A percentile compares a stretch with the other conserved stretches of the same genome.
Conservation (phyloP, 108 stramenopile species). For the Poteriospumella lacustris region DNA sequence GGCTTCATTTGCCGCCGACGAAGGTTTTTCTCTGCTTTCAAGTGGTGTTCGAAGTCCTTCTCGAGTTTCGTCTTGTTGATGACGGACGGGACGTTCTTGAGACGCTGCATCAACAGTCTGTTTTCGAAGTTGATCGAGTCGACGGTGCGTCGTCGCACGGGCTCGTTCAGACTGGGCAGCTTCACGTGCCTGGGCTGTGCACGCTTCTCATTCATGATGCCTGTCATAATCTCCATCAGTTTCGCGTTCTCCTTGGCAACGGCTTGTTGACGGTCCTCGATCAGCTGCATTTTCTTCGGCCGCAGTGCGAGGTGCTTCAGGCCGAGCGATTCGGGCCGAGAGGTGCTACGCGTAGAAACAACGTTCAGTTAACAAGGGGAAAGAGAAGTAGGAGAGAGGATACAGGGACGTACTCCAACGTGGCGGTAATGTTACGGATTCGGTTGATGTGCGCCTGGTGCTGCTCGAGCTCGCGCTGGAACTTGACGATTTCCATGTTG, state of each 20-base stretch:
- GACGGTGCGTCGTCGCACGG: background rate
- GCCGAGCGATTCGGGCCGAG: conserved; percentile 17
- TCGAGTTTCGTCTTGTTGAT: background rate
- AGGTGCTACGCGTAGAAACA: background rate
- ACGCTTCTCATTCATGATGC: conserved; percentile 17
- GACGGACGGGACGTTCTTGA: background rate
- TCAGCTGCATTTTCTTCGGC: conserved; percentile 21
- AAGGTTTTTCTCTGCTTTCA: background rate
- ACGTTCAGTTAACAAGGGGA: background rate
- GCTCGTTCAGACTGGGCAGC: conserved; percentile 6
- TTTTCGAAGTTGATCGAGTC: conserved; percentile 10
- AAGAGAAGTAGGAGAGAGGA: background rate
- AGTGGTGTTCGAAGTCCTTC: conserved; percentile 1
- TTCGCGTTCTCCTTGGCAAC: conserved; percentile 22
- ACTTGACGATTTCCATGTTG: conserved; percentile 21
- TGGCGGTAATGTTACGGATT: background rate
- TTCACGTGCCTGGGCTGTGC: conserved; percentile 14
- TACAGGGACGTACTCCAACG: background rate
- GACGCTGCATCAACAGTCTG: background rate
- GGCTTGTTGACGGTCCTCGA: conserved; percentile 5
- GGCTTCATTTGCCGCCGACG: background rate
- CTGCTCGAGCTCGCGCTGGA: conserved; percentile 2
- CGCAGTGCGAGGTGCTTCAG: conserved; percentile 20
- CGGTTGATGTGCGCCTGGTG: background rate
- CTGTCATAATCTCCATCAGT: conserved; percentile 11